Conservation (phyloP, 495 filamentous ascomycete species). For the Aspergillus biplanus region DNA sequence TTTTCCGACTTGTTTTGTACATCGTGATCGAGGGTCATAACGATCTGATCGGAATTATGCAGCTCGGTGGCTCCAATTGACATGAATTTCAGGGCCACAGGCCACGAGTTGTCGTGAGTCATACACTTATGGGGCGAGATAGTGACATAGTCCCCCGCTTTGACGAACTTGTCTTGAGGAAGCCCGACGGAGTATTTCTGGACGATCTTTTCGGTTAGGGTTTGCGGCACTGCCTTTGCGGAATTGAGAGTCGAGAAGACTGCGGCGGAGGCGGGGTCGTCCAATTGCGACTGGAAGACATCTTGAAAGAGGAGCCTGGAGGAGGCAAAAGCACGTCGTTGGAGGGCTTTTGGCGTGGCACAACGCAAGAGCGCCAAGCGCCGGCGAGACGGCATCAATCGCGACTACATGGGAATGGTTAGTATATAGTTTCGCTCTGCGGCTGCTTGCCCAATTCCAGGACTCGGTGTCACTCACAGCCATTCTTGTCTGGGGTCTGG, state of each 20-base stretch:
- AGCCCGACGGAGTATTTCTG: slow-evolving; percentile 76
- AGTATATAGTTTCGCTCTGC: background rate
- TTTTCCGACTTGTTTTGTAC: slow-evolving; percentile 84
- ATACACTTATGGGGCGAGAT: slow-evolving; percentile 76
- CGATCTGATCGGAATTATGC: slow-evolving; percentile 72
- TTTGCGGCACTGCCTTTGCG: slow-evolving; percentile 56
- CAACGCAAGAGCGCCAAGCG: slow-evolving; percentile 32
- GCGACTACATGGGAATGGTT: slow-evolving; percentile 30
- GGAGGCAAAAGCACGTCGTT: slow-evolving; percentile 43
- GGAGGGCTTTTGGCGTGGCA: slow-evolving; percentile 30
- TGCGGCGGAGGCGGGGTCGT: slow-evolving; percentile 46
- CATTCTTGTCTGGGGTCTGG: slow-evolving; percentile 18
- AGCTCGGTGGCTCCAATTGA: slow-evolving; percentile 81
- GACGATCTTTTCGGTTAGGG: slow-evolving; percentile 89
- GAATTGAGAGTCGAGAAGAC: slow-evolving; percentile 47
- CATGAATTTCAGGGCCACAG: slow-evolving; percentile 84
- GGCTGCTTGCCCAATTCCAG: background rate
- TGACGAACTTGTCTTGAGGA: slow-evolving; percentile 68
- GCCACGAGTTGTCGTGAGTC: slow-evolving; percentile 93
- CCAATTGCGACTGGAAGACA: slow-evolving; percentile 55
- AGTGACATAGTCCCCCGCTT: slow-evolving; percentile 80
- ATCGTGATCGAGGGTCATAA: slow-evolving; percentile 93
- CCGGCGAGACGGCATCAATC: slow-evolving; percentile 37
- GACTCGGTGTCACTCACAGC: slow-evolving; percentile 3
- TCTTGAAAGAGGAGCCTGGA: slow-evolving; percentile 45